Percentiles rank a stretch among this genome's conserved stretches.
Conservation (phyloP, 2,329 filamentous ascomycete species). For the Xylaria sp. region DNA sequence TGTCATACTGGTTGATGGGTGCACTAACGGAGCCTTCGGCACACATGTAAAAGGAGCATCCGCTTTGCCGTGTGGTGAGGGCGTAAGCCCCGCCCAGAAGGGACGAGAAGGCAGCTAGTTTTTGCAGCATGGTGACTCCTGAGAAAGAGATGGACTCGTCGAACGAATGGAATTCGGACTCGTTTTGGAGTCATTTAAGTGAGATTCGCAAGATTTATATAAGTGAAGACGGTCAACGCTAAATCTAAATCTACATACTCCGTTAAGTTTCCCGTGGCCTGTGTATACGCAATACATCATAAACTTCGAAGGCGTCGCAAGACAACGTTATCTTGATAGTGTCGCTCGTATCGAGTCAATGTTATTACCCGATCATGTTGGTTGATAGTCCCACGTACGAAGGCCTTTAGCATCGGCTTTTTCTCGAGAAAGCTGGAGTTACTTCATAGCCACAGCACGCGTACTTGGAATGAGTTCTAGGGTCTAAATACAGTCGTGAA, state of each 20-base stretch:
- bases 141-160: not conserved
- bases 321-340: slow-evolving; percentile 16
- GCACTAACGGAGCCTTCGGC: slow-evolving; percentile 60
- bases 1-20: slow-evolving; percentile 65
- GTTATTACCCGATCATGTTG: not conserved
- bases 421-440: slow-evolving; percentile 1
- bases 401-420: slow-evolving; percentile 8
- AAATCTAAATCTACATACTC: not conserved
- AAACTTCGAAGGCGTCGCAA: slow-evolving; percentile 13
- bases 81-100: slow-evolving; percentile 39
- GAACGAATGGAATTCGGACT: not conserved
- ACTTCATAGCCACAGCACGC: not conserved
- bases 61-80: slow-evolving; percentile 37
- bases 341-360: slow-evolving; percentile 16
- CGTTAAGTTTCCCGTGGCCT: slow-evolving; percentile 4
- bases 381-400: slow-evolving; percentile 8
- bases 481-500: not conserved
- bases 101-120: slow-evolving; percentile 35
- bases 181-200: not conserved
- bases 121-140: slow-evolving; percentile 38
- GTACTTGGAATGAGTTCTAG: not conserved
- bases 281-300: slow-evolving; percentile 4
- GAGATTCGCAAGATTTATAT: not conserved
- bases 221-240: not conserved
- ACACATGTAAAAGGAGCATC: slow-evolving; percentile 62